Evolutionary conservation across 352 stramenopile species (phyloP), one percentile per base, ranked within the genome.

Genomic region (Phytopythium ostracodes): DNA sequence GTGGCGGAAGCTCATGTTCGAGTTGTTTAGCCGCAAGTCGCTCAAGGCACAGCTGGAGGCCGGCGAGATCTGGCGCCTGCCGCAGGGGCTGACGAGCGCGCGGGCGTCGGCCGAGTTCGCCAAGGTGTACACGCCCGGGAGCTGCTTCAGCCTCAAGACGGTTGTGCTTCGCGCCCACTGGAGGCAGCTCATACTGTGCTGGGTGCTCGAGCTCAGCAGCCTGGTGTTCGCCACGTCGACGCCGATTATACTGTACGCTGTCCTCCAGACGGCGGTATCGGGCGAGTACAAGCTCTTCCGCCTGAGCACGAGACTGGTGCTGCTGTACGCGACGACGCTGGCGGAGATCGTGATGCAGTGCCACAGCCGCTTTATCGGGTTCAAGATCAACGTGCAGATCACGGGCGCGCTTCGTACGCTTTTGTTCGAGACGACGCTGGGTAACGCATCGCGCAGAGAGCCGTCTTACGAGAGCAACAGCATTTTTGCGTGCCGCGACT

Each of bases 31-130:
- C 62, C 73, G 65, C 54, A 59, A 69, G 47, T 36, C 44, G 25
- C 42, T 72, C 22, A 55, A 73, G 43, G 66, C 59, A 24, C 64
- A 75, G 40, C 38, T 82, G 10, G 61, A 80, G 29, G 56, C 63
- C 8, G 75, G 71, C 20, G 74, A 89, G 54, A 71, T 80, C 31
- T 89, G 80, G 80, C 67, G 68, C 29, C 70, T 89, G 33, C 59
- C 77, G 46, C 50, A 61, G 20, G 64, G 65, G 22, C 79, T 72
- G 59, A 74, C 66, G 51, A 84, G 75, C 52, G 62, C 69, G n/a
- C 66, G 65, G 27, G 71, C 71, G 49, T 63, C 66, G 2, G 66
- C 75, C 24, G 63, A 75, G 40, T 67, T 70, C 54, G 42, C 64
- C 36, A 59, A 71, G 10, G 58, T 78, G 46, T 73, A 69, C 52